phyloP scores from a whole-genome alignment of 2,329 filamentous ascomycete species.

The Fusarium irregulare region DNA sequence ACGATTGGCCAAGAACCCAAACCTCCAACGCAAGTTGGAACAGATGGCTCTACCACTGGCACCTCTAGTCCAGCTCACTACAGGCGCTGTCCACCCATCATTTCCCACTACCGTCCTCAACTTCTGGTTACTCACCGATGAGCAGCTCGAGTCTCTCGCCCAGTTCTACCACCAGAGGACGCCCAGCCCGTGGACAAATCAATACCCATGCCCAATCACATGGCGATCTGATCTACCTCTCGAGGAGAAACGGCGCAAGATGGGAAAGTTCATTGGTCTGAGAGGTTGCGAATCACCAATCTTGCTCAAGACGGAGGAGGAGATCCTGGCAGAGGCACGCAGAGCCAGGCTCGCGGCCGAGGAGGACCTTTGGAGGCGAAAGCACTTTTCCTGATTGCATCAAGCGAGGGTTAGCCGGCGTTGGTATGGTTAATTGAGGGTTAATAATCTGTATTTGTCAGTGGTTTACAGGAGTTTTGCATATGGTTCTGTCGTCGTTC shows the following conservation, averaged over 20 bases:
- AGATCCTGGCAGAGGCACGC: slow-evolving; percentile 59
- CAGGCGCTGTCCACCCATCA: slow-evolving; percentile 70
- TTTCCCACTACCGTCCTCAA: slow-evolving; percentile 75
- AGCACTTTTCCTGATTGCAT: slow-evolving; percentile 51
- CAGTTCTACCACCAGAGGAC: slow-evolving; percentile 78
- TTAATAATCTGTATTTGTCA: slow-evolving; percentile 15
- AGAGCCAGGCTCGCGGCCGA: slow-evolving; percentile 54
- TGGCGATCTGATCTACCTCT: slow-evolving; percentile 67
- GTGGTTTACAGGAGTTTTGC: slow-evolving; percentile 11
- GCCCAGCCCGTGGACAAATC: slow-evolving; percentile 62
- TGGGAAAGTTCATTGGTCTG: slow-evolving; percentile 80
- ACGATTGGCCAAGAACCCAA: slow-evolving; percentile 58
- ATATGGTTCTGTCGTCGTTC: slow-evolving; percentile 12
- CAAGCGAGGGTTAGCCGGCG: not conserved
- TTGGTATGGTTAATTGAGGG: slow-evolving; percentile 5
- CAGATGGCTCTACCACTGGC: slow-evolving; percentile 74
- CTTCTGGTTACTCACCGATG: slow-evolving; percentile 79
- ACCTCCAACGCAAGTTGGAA: slow-evolving; percentile 69
- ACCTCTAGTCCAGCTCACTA: slow-evolving; percentile 73
- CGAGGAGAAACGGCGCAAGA: slow-evolving; percentile 77
- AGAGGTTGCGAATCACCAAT: slow-evolving; percentile 62
- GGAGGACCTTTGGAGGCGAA: slow-evolving; percentile 61
- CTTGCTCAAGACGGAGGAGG: slow-evolving; percentile 58
- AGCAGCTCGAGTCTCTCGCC: slow-evolving; percentile 75
- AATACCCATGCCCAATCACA: slow-evolving; percentile 76